These are phyloP conservation scores for Thamnidium elegans DNA, from an alignment of 192 early-diverging fungal species.

Conservation along the genomic window DNA sequence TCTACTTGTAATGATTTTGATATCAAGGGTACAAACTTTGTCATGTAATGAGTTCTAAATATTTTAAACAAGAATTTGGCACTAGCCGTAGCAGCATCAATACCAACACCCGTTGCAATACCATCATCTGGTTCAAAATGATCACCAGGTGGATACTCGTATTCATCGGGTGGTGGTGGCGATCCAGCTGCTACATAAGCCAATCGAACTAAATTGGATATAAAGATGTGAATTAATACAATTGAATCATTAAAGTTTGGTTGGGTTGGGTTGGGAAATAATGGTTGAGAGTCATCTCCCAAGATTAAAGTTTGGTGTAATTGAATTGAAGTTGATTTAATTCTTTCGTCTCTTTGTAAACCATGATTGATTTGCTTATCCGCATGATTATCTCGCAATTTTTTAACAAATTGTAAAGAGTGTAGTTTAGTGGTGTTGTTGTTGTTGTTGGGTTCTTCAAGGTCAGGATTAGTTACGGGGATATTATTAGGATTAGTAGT, in stretches of 20 bases:
- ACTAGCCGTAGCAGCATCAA: slow-evolving; percentile 54
- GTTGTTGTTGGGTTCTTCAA: neutral
- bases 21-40: slow-evolving; percentile 67
- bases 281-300: slow-evolving; percentile 45
- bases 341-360: slow-evolving; percentile 18
- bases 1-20: slow-evolving; percentile 43
- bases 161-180: slow-evolving; percentile 56
- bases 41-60: slow-evolving; percentile 63
- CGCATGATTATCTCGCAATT: slow-evolving; percentile 16
- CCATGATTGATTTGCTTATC: slow-evolving; percentile 6
- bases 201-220: slow-evolving; percentile 48
- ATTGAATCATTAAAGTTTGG: slow-evolving; percentile 56
- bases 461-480: neutral
- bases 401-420: slow-evolving; percentile 32
- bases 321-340: slow-evolving; percentile 11
- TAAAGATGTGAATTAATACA: slow-evolving; percentile 47
- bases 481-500: neutral
- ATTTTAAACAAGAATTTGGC: slow-evolving; percentile 72
- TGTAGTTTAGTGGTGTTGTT: slow-evolving; percentile 11
- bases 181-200: slow-evolving; percentile 61
- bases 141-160: slow-evolving; percentile 49
- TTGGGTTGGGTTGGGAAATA: slow-evolving; percentile 56
- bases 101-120: slow-evolving; percentile 56
- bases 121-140: slow-evolving; percentile 50
- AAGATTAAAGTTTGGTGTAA: slow-evolving; percentile 26